phyloP scores from a whole-genome alignment of 2,329 filamentous ascomycete genomes.

The Aspergillus transmontanensis region DNA sequence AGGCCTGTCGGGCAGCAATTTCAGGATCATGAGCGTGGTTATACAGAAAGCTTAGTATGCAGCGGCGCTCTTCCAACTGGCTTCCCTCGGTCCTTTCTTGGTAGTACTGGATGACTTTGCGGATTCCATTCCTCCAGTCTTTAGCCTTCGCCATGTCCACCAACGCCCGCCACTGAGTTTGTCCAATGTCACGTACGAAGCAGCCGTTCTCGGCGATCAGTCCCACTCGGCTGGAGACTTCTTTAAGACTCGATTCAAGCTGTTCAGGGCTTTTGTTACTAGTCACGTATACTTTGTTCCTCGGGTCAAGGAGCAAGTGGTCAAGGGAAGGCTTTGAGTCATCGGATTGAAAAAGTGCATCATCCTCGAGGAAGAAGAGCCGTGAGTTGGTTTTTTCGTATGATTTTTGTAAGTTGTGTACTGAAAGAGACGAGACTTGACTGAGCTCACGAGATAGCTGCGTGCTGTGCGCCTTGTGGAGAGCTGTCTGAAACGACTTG shows the following conservation, averaged over 20 bases:
- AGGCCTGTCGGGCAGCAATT: constrained; percentile 75
- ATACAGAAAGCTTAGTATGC: constrained; percentile 85
- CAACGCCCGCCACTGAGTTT: constrained; percentile 72
- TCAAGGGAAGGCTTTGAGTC: constrained; percentile 74
- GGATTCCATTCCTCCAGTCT: constrained; percentile 80
- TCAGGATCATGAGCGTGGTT: constrained; percentile 75
- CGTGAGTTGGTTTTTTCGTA: constrained; percentile 68
- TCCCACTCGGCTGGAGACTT: constrained; percentile 70
- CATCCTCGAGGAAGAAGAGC: constrained; percentile 87
- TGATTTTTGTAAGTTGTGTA: constrained; percentile 61
- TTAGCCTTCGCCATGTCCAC: constrained; percentile 69
- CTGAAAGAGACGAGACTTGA: constrained; percentile 76
- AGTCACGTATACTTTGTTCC: constrained; percentile 88
- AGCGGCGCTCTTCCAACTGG: constrained; percentile 81
- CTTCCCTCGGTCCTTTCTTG: constrained; percentile 84
- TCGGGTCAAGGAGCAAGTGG: constrained; percentile 73
- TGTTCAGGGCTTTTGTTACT: constrained; percentile 81
- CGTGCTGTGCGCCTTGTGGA: constrained; percentile 74
- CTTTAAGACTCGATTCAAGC: constrained; percentile 74
- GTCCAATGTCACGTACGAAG: constrained; percentile 72
- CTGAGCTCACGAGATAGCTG: constrained; percentile 78
- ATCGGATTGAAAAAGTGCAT: constrained; percentile 73
- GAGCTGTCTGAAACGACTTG: constrained; percentile 65
- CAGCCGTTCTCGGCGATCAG: constrained; percentile 93
- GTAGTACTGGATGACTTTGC: constrained; percentile 82